Evolutionary conservation across 441 rosid species (phyloP).

Genomic region (Sinapis alba): DNA sequence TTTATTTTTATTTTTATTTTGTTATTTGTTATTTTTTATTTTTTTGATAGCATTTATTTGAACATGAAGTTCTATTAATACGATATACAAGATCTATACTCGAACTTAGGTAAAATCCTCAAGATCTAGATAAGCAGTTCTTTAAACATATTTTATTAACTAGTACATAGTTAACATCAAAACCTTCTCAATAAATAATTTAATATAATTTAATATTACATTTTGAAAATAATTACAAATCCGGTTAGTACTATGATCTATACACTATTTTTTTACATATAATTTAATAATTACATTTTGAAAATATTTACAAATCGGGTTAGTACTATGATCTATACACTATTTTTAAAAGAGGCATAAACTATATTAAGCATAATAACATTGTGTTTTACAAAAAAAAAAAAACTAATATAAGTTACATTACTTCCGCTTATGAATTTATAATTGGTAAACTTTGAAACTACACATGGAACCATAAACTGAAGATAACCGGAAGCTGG

Average conservation of each 20-base stretch:
- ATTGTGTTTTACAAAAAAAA: too few species aligned
- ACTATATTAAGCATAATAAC: neutral
- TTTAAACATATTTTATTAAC: neutral
- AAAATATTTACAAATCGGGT: neutral
- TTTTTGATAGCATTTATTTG: neutral
- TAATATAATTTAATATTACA: neutral
- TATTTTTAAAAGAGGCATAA: neutral
- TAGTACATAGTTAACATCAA: neutral
- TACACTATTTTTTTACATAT: neutral
- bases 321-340: neutral
- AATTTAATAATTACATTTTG: neutral
- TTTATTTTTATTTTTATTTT: too few species aligned
- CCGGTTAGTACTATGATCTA: neutral
- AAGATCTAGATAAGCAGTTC: neutral
- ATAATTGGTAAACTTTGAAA: neutral
- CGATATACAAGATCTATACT: conserved; percentile 4
- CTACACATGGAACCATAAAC: neutral
- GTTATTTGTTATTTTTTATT: too few species aligned
- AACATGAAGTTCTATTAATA: neutral
- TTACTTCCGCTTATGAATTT: neutral
- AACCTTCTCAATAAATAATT: neutral
- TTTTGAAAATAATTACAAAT: neutral
- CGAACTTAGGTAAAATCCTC: neutral
- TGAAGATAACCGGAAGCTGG: neutral
- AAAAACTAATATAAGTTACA: neutral